Evolutionary conservation across 768 basidiomycete genomes (phyloP).

Genomic region (Sutorius australiensis): DNA sequence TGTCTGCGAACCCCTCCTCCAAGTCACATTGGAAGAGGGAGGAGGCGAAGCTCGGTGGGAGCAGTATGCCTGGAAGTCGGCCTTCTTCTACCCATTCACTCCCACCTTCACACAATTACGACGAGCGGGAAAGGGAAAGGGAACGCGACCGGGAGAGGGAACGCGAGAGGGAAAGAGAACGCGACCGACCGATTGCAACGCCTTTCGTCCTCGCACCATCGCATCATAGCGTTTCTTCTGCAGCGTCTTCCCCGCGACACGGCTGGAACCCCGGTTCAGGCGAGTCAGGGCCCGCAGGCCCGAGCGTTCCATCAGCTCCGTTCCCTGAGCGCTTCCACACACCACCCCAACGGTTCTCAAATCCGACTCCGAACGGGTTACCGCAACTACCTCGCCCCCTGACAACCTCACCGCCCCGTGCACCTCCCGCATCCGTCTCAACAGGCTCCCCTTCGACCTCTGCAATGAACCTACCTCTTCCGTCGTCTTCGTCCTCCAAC

Average conservation of each 20-base stretch:
- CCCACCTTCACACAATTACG: conserved; percentile 24
- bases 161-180: conserved; percentile 30
- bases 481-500: conserved; percentile 14
- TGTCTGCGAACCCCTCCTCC: conserved; percentile 33
- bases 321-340: conserved; percentile 29
- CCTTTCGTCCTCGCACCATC: conserved; percentile 53
- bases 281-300: conserved; percentile 28
- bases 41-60: conserved; percentile 23
- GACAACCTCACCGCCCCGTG: conserved; percentile 39
- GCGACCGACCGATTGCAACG: conserved; percentile 50
- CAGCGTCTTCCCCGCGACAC: conserved; percentile 42
- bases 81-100: conserved; percentile 39
- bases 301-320: conserved; percentile 27
- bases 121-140: conserved; percentile 26
- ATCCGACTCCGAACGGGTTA: conserved; percentile 21
- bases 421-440: conserved; percentile 18
- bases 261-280: conserved; percentile 30
- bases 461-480: conserved; percentile 11
- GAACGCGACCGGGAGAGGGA: conserved; percentile 25
- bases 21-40: conserved; percentile 41
- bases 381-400: conserved; percentile 21
- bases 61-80: conserved; percentile 31
- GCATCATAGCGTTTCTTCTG: conserved; percentile 33
- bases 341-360: conserved; percentile 27
- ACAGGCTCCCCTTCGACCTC: conserved; percentile 19